These are phyloP conservation scores for Zarea fungicola DNA, from an alignment of 2,329 filamentous ascomycete species.

Conservation along the genomic window DNA sequence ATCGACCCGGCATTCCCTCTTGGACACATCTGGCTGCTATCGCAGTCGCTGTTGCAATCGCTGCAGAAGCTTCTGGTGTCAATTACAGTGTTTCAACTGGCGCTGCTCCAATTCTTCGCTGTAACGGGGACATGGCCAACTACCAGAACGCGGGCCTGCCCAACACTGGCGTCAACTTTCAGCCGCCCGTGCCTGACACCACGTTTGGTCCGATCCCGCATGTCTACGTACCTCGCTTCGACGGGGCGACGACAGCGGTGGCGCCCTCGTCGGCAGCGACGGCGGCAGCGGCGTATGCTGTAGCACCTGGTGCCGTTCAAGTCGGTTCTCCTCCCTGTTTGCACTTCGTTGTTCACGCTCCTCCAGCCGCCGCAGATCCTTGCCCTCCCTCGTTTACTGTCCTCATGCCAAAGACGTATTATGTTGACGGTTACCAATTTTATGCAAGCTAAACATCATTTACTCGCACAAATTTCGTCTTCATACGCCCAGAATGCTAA, in stretches of 20 bases:
- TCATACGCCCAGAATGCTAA: slow-evolving; percentile 11
- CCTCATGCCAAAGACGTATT: slow-evolving; percentile 29
- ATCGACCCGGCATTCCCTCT: slow-evolving; percentile 1
- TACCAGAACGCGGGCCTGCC: slow-evolving; percentile 41
- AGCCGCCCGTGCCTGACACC: slow-evolving; percentile 55
- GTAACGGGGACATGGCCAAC: slow-evolving; percentile 28
- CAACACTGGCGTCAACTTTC: slow-evolving; percentile 44
- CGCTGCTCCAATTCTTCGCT: too few species aligned
- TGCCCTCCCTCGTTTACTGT: slow-evolving; percentile 23
- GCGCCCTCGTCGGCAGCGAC: too few species aligned
- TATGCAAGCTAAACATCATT: slow-evolving; percentile 32
- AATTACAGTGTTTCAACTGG: too few species aligned
- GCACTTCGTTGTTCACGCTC: slow-evolving; percentile 23
- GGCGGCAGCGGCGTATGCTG: too few species aligned
- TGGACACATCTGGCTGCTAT: slow-evolving; percentile 15
- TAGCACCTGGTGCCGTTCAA: slow-evolving; percentile 25
- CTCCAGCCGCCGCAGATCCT: slow-evolving; percentile 16
- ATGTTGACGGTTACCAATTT: slow-evolving; percentile 28
- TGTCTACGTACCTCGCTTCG: slow-evolving; percentile 50
- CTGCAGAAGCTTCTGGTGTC: too few species aligned
- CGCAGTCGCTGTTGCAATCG: slow-evolving; percentile 9
- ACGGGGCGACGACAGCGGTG: too few species aligned
- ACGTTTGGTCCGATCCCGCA: slow-evolving; percentile 51
- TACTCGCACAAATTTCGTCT: not conserved
- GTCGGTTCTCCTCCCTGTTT: slow-evolving; percentile 29